Percentiles rank a stretch among this genome's conserved stretches.
Conservation (phyloP, 148 eudicot genomes). For the Vaccinium macrocarpon region DNA sequence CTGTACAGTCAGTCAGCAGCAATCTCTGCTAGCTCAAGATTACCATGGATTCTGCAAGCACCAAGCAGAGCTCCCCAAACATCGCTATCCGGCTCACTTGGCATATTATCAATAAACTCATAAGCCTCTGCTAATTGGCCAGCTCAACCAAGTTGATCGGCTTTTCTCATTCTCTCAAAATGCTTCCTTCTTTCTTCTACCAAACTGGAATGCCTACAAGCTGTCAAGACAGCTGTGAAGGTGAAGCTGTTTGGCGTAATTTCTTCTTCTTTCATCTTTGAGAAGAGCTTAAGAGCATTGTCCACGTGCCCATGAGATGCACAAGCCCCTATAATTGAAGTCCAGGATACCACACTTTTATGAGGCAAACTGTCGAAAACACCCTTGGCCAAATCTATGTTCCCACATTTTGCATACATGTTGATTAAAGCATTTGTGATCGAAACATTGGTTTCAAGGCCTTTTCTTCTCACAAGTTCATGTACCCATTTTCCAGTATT, state of each 20-base stretch:
- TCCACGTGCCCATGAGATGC: constrained; percentile 31
- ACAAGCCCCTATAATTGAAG: constrained; percentile 29
- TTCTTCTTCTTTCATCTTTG: constrained; percentile 27
- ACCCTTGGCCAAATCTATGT: constrained; percentile 18
- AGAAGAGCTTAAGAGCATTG: constrained; percentile 25
- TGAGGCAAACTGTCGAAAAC: constrained; percentile 20
- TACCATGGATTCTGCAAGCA: constrained; percentile 57
- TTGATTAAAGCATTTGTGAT: constrained; percentile 25
- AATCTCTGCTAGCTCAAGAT: constrained; percentile 43
- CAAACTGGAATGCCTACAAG: constrained; percentile 36
- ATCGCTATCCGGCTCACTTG: constrained; percentile 31
- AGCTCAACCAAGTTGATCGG: constrained; percentile 43
- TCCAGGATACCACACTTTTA: constrained; percentile 30
- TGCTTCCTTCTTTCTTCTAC: constrained; percentile 31
- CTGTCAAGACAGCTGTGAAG: constrained; percentile 31
- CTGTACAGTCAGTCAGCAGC: constrained; percentile 28
- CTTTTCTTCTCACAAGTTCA: constrained; percentile 21
- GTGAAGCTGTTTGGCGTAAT: constrained; percentile 28
- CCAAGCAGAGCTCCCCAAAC: constrained; percentile 51
- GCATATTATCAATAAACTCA: constrained; percentile 34
- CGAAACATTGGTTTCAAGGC: constrained; percentile 26
- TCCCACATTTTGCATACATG: constrained; percentile 30
- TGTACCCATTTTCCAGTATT: constrained; percentile 27
- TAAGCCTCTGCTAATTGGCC: constrained; percentile 39
- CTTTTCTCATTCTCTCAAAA: constrained; percentile 28